Conservation (phyloP, 2,329 filamentous ascomycete genomes). For the Aspergillus unguis region DNA sequence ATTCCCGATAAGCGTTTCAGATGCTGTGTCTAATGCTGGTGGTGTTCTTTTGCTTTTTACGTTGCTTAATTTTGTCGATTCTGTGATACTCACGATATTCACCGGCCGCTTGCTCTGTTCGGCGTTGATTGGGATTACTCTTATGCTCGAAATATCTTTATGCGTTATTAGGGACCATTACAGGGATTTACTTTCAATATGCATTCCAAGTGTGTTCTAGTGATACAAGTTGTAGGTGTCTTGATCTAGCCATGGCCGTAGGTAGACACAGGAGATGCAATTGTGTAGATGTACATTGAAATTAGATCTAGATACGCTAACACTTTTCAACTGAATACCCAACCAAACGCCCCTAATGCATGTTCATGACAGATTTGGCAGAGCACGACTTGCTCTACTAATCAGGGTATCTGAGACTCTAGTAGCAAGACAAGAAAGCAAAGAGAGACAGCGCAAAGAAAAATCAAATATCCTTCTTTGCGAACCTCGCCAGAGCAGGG, state of each 20-base stretch:
- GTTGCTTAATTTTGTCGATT: slow-evolving; percentile 5
- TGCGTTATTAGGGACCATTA: slow-evolving; percentile 20
- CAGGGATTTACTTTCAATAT: slow-evolving; percentile 12
- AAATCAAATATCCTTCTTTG: slow-evolving; percentile 54
- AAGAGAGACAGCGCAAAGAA: slow-evolving; percentile 8
- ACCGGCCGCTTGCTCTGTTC: slow-evolving; percentile 28
- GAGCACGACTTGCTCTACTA: slow-evolving; percentile 5
- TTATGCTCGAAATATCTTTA: slow-evolving; percentile 20
- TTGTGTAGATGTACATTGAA: background rate
- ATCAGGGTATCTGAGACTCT: slow-evolving; percentile 12
- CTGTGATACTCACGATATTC: slow-evolving; percentile 35
- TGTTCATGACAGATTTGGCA: slow-evolving; percentile 9
- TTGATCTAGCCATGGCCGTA: background rate
- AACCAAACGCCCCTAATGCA: slow-evolving; percentile 13
- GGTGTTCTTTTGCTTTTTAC: background rate
- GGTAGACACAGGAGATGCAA: background rate
- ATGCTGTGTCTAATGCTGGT: slow-evolving; percentile 11
- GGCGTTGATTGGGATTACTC: slow-evolving; percentile 29
- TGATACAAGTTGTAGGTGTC: background rate
- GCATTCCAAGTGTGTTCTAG: background rate
- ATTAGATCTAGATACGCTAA: slow-evolving; percentile 4
- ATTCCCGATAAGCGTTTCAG: slow-evolving; percentile 20
- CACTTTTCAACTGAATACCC: slow-evolving; percentile 3
- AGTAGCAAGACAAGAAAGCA: background rate
- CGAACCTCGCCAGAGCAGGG: slow-evolving; percentile 82